Base-by-base conservation (phyloP, 768 basidiomycete genomes). In the Calocera cornea region DNA sequence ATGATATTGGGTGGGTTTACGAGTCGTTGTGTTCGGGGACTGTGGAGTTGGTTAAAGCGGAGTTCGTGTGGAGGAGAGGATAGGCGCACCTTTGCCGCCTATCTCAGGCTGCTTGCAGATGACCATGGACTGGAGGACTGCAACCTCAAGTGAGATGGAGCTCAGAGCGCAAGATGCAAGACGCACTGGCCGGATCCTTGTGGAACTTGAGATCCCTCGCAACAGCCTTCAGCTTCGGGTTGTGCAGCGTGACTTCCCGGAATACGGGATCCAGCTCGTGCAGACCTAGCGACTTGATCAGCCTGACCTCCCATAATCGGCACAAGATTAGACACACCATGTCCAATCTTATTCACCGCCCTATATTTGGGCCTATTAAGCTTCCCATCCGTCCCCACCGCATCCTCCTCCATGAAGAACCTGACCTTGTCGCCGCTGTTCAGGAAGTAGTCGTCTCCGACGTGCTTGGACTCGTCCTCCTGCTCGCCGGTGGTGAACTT, bases 21-120 rank as follows among this genome's bases (percentile, higher is more conserved):
- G 92, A 95, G 75, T 99, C 97, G 73, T 91, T 94, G 74, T 99
- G 97, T 70, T 89, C 87, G 1, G 87, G 87, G 7, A 98, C 97
- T 91, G 64, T 2, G 44, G 41, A 44, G 33, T 16, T 2, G 41
- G 14, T 44, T 33, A n/a, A n/a, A 31, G 36, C 34, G 24, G 19
- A 41, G 27, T 31, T 16, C 31, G 38, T 33, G 65, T 27, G 16
- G 33, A 34, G 47, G 31, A 66, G 27, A 36, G 24, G 49, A 34
- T 19, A 22, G n/a, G 70, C 78, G 70, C 67, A 93, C 93, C 93
- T 84, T 90, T 86, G 1, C 93, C 93, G 1, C 97, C 95, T 29
- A 98, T 95, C 66, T 87, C 81, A 2, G 90, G 86, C 74, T 97
- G 94, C 77, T 98, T 98, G 72, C 88, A 93, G 69, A 98, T 99